Percentiles rank a stretch among this genome's conserved stretches.
Evolutionary conservation across 164 flowering plant genomes (phyloP).

Genomic region (Taxillus chinensis): DNA sequence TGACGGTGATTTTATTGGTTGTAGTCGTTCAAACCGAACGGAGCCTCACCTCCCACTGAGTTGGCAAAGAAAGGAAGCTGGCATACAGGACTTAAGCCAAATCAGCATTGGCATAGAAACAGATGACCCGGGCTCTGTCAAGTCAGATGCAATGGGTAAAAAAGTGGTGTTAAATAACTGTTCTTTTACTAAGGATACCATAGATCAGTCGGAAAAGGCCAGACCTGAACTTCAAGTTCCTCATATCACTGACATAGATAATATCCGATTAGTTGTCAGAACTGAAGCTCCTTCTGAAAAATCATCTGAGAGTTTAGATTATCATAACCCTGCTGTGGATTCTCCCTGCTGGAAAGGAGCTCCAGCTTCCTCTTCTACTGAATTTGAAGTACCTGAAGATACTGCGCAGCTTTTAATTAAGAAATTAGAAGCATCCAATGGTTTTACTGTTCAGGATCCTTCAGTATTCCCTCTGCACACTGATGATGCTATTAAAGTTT

Average conservation of each 20-base stretch:
- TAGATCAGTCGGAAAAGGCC: conserved; percentile 8
- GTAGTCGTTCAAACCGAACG: conserved; percentile 1
- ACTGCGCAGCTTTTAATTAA: conserved; percentile 12
- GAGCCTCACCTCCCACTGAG: conserved; percentile 8
- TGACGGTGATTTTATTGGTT: conserved; percentile 1
- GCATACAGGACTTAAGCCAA: conserved; percentile 12
- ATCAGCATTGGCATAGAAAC: conserved; percentile 10
- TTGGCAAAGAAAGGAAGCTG: conserved; percentile 12
- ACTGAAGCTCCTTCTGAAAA: conserved; percentile 20
- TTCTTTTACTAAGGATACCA: conserved; percentile 9
- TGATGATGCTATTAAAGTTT: conserved; percentile 11
- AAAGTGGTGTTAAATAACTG: conserved; percentile 2
- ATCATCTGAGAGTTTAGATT: conserved; percentile 28
- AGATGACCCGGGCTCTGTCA: conserved; percentile 6
- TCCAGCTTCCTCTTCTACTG: conserved; percentile 20
- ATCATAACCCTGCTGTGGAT: conserved; percentile 42
- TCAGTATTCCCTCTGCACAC: conserved; percentile 10
- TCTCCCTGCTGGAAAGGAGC: conserved; percentile 86
- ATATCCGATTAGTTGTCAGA: conserved; percentile 8
- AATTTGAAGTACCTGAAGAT: conserved; percentile 22
- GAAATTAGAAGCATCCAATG: conserved; percentile 13
- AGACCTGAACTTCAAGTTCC: conserved; percentile 14
- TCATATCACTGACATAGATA: conserved; percentile 8
- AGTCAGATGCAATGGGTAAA: conserved; percentile 10
- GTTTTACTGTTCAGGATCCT: conserved; percentile 12